A percentile compares a stretch with the other conserved stretches of the same genome.
phyloP scores from a whole-genome alignment of 139 green algal species.

The Spirogloea muscicola region DNA sequence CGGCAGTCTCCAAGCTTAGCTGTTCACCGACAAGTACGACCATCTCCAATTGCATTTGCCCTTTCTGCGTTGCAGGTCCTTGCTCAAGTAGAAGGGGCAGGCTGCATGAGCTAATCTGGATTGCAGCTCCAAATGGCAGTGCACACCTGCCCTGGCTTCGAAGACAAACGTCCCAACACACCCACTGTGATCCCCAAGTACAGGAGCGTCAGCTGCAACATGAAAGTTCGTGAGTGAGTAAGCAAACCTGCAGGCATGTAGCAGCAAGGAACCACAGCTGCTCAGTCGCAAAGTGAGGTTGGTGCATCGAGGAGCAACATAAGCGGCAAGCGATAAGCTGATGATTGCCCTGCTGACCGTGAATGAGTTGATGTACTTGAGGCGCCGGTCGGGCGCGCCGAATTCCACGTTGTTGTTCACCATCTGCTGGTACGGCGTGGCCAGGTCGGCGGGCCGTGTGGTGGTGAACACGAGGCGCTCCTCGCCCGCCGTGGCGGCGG shows the following conservation, averaged over 20 bases:
- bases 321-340: no score
- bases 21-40: no score
- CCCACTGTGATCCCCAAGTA: conserved; percentile 60
- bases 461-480: conserved; percentile 49
- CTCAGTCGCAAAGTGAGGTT: no score
- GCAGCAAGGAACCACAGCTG: no score
- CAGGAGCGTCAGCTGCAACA: conserved; percentile 63
- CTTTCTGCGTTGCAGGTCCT: no score
- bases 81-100: no score
- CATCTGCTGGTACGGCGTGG: conserved; percentile 69
- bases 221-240: no score
- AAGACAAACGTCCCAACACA: conserved; percentile 63
- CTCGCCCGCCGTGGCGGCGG: background rate
- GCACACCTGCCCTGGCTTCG: conserved; percentile 55
- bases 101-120: no score
- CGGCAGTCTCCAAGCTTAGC: no score
- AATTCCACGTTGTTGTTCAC: conserved; percentile 65
- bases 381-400: conserved; percentile 57
- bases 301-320: no score
- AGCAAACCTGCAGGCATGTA: no score
- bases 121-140: background rate
- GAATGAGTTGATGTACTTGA: conserved; percentile 57
- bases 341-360: conserved; percentile 49
- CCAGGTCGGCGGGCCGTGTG: conserved; percentile 69
- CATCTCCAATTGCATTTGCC: no score